phyloP scores from a whole-genome alignment of 2,329 filamentous ascomycete genomes.

The Aspergillus aculeatus region DNA sequence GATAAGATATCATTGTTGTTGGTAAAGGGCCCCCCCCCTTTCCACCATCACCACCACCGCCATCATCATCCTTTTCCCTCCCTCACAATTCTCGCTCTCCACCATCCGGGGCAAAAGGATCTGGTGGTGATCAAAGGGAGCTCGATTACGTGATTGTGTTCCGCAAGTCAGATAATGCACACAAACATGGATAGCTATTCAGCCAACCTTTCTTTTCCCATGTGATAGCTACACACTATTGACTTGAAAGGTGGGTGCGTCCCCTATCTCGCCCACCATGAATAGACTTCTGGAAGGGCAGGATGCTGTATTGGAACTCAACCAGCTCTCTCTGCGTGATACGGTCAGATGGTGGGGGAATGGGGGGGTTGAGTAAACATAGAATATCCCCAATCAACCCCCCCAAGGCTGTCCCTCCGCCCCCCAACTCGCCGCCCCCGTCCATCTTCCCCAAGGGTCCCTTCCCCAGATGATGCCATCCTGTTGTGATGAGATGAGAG shows the following conservation, averaged over 20 bases:
- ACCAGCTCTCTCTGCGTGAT: constrained; percentile 11
- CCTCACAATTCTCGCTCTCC: neutral
- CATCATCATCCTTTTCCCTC: neutral
- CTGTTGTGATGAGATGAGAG: neutral
- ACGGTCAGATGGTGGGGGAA: constrained; percentile 5
- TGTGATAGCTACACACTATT: constrained; percentile 13
- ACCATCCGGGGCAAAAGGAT: neutral
- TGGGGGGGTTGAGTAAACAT: neutral
- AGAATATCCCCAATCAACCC: neutral
- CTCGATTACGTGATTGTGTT: constrained; percentile 8
- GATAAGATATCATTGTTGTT: neutral
- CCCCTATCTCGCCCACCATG: neutral
- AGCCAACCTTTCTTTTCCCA: constrained; percentile 4
- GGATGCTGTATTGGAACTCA: constrained; percentile 2
- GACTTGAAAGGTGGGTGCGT: neutral
- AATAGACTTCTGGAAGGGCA: neutral
- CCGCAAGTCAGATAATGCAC: constrained; percentile 4
- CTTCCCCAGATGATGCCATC: constrained; percentile 7
- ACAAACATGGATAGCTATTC: neutral
- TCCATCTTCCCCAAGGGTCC: neutral
- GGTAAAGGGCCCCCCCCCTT: neutral
- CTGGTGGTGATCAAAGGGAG: constrained; percentile 3
- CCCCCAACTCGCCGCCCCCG: neutral
- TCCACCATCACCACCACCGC: neutral
- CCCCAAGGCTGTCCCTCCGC: neutral